phyloP scores from a whole-genome alignment of 1,284 basidiomycete species.

The Cutaneotrichosporon cavernicola region DNA sequence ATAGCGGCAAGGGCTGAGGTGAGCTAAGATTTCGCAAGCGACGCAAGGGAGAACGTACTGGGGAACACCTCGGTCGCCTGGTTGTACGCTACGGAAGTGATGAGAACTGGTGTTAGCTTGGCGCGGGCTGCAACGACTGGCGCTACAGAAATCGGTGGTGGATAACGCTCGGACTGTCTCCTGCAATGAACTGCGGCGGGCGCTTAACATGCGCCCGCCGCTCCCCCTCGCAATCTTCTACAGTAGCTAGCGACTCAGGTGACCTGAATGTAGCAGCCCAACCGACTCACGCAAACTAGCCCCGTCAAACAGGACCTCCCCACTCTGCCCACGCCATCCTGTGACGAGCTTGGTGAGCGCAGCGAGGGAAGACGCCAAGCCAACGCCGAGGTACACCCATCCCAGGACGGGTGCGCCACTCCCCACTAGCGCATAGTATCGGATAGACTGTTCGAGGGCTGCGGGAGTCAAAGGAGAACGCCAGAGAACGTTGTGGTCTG shows the following conservation, averaged over 20 bases:
- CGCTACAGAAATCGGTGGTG: neutral
- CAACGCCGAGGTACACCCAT: slow-evolving; percentile 43
- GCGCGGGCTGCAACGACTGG: neutral
- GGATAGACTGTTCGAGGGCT: slow-evolving; percentile 39
- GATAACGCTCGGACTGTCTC: too few relatives aligned
- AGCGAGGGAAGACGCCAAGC: slow-evolving; percentile 35
- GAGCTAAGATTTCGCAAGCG: neutral
- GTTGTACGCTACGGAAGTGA: slow-evolving; percentile 44
- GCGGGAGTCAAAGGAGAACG: slow-evolving; percentile 42
- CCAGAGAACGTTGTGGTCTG: slow-evolving; percentile 52
- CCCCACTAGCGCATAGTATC: slow-evolving; percentile 44
- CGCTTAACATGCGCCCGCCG: too few relatives aligned
- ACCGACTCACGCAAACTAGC: slow-evolving; percentile 41
- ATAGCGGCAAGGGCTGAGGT: slow-evolving; percentile 39
- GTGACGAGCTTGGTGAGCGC: slow-evolving; percentile 35
- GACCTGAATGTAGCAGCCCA: too few relatives aligned
- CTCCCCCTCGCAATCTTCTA: too few relatives aligned
- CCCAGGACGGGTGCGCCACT: slow-evolving; percentile 35
- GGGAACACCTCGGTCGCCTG: slow-evolving; percentile 45
- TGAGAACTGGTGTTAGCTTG: slow-evolving; percentile 34
- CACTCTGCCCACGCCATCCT: slow-evolving; percentile 35
- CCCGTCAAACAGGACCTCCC: slow-evolving; percentile 50
- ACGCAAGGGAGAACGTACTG: slow-evolving; percentile 22
- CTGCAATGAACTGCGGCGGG: neutral
- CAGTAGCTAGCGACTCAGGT: too few relatives aligned